These are phyloP conservation scores for Nigrospora oryzae DNA, from an alignment of 2,329 filamentous ascomycete species.

Conservation along the genomic window DNA sequence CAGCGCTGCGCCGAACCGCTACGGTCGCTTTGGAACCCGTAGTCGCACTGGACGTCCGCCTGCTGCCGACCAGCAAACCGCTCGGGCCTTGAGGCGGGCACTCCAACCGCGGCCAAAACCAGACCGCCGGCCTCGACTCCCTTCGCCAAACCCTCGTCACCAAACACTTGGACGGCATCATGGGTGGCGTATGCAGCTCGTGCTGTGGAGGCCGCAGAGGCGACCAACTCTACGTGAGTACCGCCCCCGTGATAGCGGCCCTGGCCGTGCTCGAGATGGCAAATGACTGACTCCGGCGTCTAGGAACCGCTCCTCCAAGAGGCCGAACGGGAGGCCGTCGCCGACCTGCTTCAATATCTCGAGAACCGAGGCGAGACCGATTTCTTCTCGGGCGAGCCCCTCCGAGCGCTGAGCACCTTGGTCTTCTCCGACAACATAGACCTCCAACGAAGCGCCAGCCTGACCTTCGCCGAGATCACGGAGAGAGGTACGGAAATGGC, in stretches of 20 bases:
- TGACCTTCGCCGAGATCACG: slow-evolving; percentile 98
- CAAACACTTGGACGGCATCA: slow-evolving; percentile 1
- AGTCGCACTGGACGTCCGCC: neutral
- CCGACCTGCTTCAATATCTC: slow-evolving; percentile 88
- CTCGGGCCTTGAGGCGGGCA: slow-evolving; percentile 1
- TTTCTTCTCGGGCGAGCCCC: slow-evolving; percentile 94
- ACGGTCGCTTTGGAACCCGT: too few relatives aligned
- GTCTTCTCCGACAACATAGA: slow-evolving; percentile 99
- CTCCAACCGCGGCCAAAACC: slow-evolving; percentile 2
- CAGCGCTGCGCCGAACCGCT: too few relatives aligned
- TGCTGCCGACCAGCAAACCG: neutral
- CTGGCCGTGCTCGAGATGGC: neutral
- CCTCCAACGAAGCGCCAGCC: slow-evolving; percentile 89
- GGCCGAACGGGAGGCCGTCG: slow-evolving; percentile 92
- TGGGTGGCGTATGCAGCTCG: slow-evolving; percentile 2
- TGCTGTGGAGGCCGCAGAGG: slow-evolving; percentile 3
- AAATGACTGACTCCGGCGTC: slow-evolving; percentile 19
- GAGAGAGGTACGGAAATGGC: slow-evolving; percentile 67
- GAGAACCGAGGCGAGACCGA: slow-evolving; percentile 96
- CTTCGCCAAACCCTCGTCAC: neutral
- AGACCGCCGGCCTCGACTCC: neutral
- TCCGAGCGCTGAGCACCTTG: slow-evolving; percentile 86
- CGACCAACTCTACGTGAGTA: slow-evolving; percentile 2
- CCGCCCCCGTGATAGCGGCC: neutral
- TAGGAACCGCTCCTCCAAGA: slow-evolving; percentile 88